Conservation (phyloP, 129 eudicot species). For the Kitagawia praeruptora region DNA sequence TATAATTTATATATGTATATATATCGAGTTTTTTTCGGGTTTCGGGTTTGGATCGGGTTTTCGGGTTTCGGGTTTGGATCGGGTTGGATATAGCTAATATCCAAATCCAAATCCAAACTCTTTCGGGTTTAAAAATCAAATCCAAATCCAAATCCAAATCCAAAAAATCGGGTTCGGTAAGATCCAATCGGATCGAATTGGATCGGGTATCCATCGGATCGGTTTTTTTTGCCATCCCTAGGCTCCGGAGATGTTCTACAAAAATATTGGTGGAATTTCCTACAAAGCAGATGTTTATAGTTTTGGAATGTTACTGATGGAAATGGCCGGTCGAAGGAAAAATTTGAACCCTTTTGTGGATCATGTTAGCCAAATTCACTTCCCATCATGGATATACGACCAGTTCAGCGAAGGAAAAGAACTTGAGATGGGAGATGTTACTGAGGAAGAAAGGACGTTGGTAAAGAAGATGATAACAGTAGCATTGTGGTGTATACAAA, state of each 20-base stretch:
- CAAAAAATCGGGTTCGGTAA: too few relatives aligned
- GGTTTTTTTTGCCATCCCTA: too few relatives aligned
- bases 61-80: too few relatives aligned
- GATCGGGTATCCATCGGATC: too few relatives aligned
- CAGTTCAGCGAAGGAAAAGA: background rate
- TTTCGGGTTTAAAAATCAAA: too few relatives aligned
- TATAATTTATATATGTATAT: too few relatives aligned
- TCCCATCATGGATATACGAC: background rate
- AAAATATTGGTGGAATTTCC: constrained; percentile 5
- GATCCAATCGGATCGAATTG: too few relatives aligned
- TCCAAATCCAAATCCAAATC: too few relatives aligned
- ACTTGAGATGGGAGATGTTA: background rate
- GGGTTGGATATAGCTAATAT: too few relatives aligned
- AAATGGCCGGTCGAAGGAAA: background rate
- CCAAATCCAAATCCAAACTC: too few relatives aligned
- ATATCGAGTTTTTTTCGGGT: too few relatives aligned
- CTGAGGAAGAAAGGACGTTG: background rate
- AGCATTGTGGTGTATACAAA: background rate
- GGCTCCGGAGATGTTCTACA: constrained; percentile 4
- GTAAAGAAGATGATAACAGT: background rate
- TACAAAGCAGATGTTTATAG: constrained; percentile 8
- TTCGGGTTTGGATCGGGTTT: too few relatives aligned
- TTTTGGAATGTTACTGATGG: constrained; percentile 1
- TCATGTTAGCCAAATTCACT: constrained; percentile 1
- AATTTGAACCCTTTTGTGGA: background rate